phyloP scores from a whole-genome alignment of 2,329 filamentous ascomycete species.

The Lojkania enalia region DNA sequence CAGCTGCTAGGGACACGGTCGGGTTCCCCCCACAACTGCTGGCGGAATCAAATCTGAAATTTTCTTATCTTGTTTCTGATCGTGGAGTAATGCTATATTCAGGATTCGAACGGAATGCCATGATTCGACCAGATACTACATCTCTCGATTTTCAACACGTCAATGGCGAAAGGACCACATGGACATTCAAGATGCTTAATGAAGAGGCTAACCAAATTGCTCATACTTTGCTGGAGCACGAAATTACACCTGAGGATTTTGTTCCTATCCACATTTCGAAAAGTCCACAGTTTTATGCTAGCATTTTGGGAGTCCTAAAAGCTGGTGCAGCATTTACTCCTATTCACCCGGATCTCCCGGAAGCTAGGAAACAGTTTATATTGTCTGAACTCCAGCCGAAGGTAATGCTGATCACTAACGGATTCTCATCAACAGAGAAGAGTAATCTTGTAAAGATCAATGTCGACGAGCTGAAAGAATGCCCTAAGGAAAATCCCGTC shows the following conservation, averaged over 20 bases:
- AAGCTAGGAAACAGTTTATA: slow-evolving; percentile 41
- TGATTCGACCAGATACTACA: slow-evolving; percentile 26
- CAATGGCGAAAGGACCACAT: slow-evolving; percentile 32
- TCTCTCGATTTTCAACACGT: slow-evolving; percentile 46
- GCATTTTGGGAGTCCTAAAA: slow-evolving; percentile 46
- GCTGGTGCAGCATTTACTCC: slow-evolving; percentile 45
- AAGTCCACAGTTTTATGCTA: slow-evolving; percentile 41
- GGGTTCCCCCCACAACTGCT: slow-evolving; percentile 25
- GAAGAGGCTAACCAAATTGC: slow-evolving; percentile 39
- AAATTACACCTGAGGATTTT: slow-evolving; percentile 34
- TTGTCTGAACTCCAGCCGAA: slow-evolving; percentile 38
- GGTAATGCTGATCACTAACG: slow-evolving; percentile 26
- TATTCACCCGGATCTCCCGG: slow-evolving; percentile 41
- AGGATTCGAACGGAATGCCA: slow-evolving; percentile 44
- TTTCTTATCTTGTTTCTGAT: slow-evolving; percentile 6
- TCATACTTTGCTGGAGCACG: slow-evolving; percentile 28
- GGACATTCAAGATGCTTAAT: slow-evolving; percentile 39
- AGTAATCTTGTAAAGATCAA: slow-evolving; percentile 15
- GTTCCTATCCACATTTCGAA: slow-evolving; percentile 42
- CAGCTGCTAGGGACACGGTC: slow-evolving; percentile 26
- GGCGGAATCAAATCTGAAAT: slow-evolving; percentile 30
- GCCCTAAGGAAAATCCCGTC: slow-evolving; percentile 25
- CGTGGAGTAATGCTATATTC: slow-evolving; percentile 38
- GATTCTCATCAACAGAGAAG: slow-evolving; percentile 14
- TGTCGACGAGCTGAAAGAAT: slow-evolving; percentile 14